Evolutionary conservation across 1,139 yeast species (phyloP).

Genomic region (Kurtzmaniella quercitrusa): DNA sequence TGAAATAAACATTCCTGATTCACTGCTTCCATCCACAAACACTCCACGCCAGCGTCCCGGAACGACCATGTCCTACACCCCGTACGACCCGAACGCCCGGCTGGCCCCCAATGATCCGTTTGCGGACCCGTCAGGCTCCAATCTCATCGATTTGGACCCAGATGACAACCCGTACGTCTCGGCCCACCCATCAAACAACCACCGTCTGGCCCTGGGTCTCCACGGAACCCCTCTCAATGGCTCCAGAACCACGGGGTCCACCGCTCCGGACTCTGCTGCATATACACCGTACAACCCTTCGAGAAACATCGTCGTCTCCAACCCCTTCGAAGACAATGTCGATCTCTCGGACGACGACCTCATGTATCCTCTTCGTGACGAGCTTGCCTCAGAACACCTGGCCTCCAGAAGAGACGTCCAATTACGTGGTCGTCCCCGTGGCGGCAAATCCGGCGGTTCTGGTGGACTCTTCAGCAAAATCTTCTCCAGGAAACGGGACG

Average conservation of each 20-base stretch:
- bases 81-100: constrained; percentile 1
- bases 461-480: constrained; percentile 11
- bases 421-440: background rate
- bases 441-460: constrained; percentile 1
- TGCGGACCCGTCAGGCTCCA: constrained; percentile 1
- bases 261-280: background rate
- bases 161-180: constrained; percentile 1
- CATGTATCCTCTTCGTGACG: constrained; percentile 9
- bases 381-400: background rate
- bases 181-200: background rate
- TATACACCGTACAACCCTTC: background rate
- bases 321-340: constrained; percentile 37
- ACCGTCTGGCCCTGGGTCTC: background rate
- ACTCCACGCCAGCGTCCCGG: background rate
- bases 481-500: constrained; percentile 1
- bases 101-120: background rate
- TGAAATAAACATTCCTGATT: background rate
- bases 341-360: constrained; percentile 32
- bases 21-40: background rate
- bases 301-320: constrained; percentile 5
- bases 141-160: constrained; percentile 3
- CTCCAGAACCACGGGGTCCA: background rate
- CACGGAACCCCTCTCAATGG: background rate
- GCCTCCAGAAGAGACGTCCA: background rate
- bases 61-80: constrained; percentile 1